Conservation (phyloP, 1,284 basidiomycete species). For the Porogramme epimiltina region DNA sequence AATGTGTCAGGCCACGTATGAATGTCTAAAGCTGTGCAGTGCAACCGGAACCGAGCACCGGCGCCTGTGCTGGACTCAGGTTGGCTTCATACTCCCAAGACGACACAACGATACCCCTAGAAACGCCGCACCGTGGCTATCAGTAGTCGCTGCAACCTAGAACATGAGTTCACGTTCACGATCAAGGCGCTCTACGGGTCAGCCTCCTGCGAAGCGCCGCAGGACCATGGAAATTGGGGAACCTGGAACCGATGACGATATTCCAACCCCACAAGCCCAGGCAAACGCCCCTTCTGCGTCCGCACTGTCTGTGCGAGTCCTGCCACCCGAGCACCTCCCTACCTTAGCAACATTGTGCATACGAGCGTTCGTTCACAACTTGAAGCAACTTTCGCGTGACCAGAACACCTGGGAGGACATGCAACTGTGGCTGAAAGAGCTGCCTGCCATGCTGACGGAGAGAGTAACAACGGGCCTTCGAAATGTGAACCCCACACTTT, state of each 20-base stretch:
- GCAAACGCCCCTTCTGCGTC: slow-evolving; percentile 49
- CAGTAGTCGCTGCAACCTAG: no score
- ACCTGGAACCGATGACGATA: slow-evolving; percentile 43
- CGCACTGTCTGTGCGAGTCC: slow-evolving; percentile 47
- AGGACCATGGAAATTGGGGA: slow-evolving; percentile 24
- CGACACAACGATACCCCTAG: no score
- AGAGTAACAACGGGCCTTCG: slow-evolving; percentile 53
- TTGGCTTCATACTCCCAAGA: no score
- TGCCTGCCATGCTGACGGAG: slow-evolving; percentile 56
- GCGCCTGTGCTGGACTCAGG: no score
- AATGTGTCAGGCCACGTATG: no score
- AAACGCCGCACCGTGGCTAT: no score
- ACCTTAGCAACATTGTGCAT: slow-evolving; percentile 52
- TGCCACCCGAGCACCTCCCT: slow-evolving; percentile 38
- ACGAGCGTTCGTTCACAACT: slow-evolving; percentile 50
- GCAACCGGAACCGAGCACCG: no score
- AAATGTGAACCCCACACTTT: slow-evolving; percentile 47
- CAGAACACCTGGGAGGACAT: slow-evolving; percentile 40
- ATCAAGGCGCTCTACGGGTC: neutral
- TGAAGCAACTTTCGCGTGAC: slow-evolving; percentile 42
- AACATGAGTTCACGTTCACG: no score
- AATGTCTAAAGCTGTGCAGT: no score
- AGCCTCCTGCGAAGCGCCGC: slow-evolving; percentile 33
- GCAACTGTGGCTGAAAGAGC: slow-evolving; percentile 41
- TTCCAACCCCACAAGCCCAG: slow-evolving; percentile 32